Evolutionary conservation across 2,329 filamentous ascomycete species (phyloP).

Genomic region (Penicillium sp.): DNA sequence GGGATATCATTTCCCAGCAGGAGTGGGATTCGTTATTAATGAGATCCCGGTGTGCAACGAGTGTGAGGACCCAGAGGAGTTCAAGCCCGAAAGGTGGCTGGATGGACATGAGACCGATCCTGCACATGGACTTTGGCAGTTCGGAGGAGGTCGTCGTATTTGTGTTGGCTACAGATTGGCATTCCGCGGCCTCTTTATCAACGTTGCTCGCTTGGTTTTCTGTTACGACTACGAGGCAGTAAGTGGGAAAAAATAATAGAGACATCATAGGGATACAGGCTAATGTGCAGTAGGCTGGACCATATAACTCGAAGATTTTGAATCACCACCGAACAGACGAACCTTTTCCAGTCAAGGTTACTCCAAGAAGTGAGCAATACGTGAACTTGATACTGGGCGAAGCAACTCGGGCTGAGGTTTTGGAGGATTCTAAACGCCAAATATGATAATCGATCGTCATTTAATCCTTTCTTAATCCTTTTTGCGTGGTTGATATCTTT

Average conservation of each 20-base stretch:
- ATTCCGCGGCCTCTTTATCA: too few relatives aligned
- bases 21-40: slow-evolving; percentile 37
- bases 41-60: slow-evolving; percentile 33
- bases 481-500: too few relatives aligned
- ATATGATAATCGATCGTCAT: too few relatives aligned
- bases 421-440: background rate
- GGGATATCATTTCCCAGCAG: slow-evolving; percentile 31
- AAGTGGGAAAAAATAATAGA: too few relatives aligned
- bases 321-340: slow-evolving; percentile 28
- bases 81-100: slow-evolving; percentile 42
- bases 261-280: too few relatives aligned
- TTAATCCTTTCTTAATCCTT: too few relatives aligned
- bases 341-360: slow-evolving; percentile 32
- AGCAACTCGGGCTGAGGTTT: background rate
- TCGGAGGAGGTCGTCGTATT: too few relatives aligned
- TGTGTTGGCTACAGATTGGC: too few relatives aligned
- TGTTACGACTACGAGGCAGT: too few relatives aligned
- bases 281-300: slow-evolving; percentile 20
- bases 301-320: slow-evolving; percentile 16
- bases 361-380: background rate
- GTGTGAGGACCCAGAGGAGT: slow-evolving; percentile 32
- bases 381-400: background rate
- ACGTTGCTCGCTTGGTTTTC: too few relatives aligned
- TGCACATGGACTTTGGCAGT: slow-evolving; percentile 35
- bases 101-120: slow-evolving; percentile 33